Percentiles rank a stretch among this genome's conserved stretches.
Evolutionary conservation across 2,329 filamentous ascomycete genomes (phyloP).

Genomic region (Berkeleyomyces rouxiae): DNA sequence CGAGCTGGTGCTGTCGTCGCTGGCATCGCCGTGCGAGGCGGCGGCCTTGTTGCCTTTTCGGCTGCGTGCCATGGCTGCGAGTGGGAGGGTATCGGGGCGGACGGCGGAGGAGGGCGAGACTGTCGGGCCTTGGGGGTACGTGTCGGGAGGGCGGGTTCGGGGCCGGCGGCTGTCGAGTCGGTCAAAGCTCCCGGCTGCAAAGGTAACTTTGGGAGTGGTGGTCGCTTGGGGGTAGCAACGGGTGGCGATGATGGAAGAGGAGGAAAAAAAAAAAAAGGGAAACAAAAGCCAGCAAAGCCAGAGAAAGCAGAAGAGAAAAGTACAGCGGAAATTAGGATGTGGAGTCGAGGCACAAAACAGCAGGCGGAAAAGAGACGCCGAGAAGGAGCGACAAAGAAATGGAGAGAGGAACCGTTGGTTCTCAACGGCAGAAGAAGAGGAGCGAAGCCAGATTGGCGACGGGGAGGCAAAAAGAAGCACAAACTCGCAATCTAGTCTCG

Average conservation of each 20-base stretch:
- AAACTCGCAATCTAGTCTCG: no score
- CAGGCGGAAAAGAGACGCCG: background rate
- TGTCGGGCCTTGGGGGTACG: no score
- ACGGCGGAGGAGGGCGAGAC: background rate
- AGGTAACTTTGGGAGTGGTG: background rate
- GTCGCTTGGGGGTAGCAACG: background rate
- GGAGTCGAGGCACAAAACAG: background rate
- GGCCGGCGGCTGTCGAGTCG: background rate
- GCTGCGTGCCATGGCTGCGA: conserved; percentile 16
- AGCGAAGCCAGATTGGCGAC: no score
- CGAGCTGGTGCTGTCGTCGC: conserved; percentile 31
- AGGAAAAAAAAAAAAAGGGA: background rate
- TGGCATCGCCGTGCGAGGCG: conserved; percentile 51
- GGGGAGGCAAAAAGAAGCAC: background rate
- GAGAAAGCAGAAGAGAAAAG: background rate
- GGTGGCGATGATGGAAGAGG: background rate
- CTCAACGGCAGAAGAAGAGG: background rate
- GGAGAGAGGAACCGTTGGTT: background rate
- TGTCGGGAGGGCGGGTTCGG: background rate
- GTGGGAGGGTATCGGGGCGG: background rate
- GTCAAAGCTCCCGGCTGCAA: background rate
- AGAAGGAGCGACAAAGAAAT: background rate
- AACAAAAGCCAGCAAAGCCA: background rate
- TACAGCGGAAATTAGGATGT: background rate
- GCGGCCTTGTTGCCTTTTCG: conserved; percentile 44